Conservation (phyloP, 108 stramenopile species). For the Cyclotella kingstonii region DNA sequence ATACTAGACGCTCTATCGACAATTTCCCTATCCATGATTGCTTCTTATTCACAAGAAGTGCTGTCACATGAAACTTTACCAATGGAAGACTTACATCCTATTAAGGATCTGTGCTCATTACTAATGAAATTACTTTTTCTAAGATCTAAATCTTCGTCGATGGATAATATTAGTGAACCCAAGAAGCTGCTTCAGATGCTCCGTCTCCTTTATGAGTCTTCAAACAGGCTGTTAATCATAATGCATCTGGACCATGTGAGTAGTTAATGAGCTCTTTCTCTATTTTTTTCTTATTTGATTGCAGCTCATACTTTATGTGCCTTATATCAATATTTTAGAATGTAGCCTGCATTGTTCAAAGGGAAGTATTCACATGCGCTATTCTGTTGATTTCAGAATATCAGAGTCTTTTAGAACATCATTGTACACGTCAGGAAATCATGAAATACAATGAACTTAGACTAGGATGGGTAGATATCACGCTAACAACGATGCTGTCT, state of each 20-base stretch:
- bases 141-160: background rate
- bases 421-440: slow-evolving; percentile 11
- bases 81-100: slow-evolving; percentile 4
- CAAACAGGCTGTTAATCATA: slow-evolving; percentile 22
- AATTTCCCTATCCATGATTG: slow-evolving; percentile 22
- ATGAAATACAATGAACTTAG: slow-evolving; percentile 25
- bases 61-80: slow-evolving; percentile 9
- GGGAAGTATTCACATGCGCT: slow-evolving; percentile 19
- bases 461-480: slow-evolving; percentile 32
- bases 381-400: slow-evolving; percentile 24
- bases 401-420: slow-evolving; percentile 8
- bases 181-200: slow-evolving; percentile 21
- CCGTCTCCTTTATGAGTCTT: slow-evolving; percentile 18
- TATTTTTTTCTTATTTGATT: background rate
- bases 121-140: slow-evolving; percentile 30
- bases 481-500: slow-evolving; percentile 28
- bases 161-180: background rate
- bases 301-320: background rate
- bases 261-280: background rate
- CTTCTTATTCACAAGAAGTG: slow-evolving; percentile 23
- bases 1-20: slow-evolving; percentile 15
- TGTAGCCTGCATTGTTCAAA: slow-evolving; percentile 27
- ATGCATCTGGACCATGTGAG: slow-evolving; percentile 13
- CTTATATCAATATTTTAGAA: background rate
- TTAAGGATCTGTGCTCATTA: slow-evolving; percentile 27